A percentile compares a stretch with the other conserved stretches of the same genome.
Conservation (phyloP, 2,329 filamentous ascomycete species). For the Scedosporium apiospermum region DNA sequence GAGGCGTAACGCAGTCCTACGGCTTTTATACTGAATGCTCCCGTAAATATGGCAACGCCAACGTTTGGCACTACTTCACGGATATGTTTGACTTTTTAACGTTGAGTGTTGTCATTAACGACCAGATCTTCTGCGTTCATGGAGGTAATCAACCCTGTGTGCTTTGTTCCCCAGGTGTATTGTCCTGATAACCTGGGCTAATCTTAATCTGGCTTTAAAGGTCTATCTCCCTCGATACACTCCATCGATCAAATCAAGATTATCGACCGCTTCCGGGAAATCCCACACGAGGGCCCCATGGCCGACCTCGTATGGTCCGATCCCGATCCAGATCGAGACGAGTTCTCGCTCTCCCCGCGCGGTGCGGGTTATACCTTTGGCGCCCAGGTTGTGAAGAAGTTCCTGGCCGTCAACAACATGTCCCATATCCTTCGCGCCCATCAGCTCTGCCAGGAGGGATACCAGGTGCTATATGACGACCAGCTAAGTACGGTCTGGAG, state of each 20-base stretch:
- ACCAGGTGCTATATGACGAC: constrained; percentile 94
- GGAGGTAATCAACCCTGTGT: constrained; percentile 47
- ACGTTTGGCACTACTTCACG: constrained; percentile 99
- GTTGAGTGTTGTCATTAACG: constrained; percentile 92
- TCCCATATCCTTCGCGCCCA: constrained; percentile 96
- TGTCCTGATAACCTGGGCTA: neutral
- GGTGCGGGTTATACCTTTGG: constrained; percentile 97
- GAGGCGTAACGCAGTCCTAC: constrained; percentile 96
- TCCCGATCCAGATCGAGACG: constrained; percentile 92
- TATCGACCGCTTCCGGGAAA: constrained; percentile 96
- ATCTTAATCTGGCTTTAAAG: constrained; percentile 17
- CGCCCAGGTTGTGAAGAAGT: constrained; percentile 96
- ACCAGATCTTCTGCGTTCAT: constrained; percentile 98
- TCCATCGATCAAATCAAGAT: constrained; percentile 99
- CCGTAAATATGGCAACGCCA: constrained; percentile 95
- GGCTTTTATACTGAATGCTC: constrained; percentile 98
- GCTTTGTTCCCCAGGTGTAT: neutral
- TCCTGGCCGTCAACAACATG: constrained; percentile 95
- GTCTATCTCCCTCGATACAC: constrained; percentile 82
- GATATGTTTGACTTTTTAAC: constrained; percentile 99
- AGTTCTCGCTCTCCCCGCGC: constrained; percentile 87
- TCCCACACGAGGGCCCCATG: constrained; percentile 98
- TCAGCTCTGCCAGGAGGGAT: constrained; percentile 96
- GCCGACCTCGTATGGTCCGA: constrained; percentile 99
- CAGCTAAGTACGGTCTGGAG: constrained; percentile 95